These are phyloP conservation scores for Auricularia sp. DNA, from an alignment of 768 basidiomycete genomes.

Conservation along the genomic window DNA sequence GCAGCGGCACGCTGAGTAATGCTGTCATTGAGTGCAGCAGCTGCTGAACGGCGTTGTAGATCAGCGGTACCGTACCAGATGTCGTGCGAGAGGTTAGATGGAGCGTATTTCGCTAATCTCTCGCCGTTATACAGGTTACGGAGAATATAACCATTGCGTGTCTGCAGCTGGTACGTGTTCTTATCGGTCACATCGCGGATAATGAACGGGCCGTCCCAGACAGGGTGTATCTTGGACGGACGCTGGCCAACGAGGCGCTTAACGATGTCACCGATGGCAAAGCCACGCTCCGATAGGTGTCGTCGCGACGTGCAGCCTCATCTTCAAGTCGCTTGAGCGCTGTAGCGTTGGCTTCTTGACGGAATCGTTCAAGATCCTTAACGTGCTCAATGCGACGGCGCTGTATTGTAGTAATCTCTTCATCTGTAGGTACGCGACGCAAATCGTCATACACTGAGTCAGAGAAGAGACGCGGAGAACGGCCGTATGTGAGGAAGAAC, in stretches of 20 bases:
- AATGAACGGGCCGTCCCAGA: slow-evolving; percentile 15
- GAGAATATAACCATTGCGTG: too few species aligned
- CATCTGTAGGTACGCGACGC: slow-evolving; percentile 12
- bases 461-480: slow-evolving; percentile 10
- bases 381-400: slow-evolving; percentile 12
- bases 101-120: too few species aligned
- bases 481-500: slow-evolving; percentile 13
- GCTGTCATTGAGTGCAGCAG: too few species aligned
- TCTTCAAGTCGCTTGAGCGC: slow-evolving; percentile 11
- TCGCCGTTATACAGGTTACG: too few species aligned
- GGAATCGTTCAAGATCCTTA: slow-evolving; percentile 12
- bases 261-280: slow-evolving; percentile 15
- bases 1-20: too few species aligned
- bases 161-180: slow-evolving; percentile 18
- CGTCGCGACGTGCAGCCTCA: slow-evolving; percentile 11
- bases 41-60: too few species aligned
- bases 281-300: slow-evolving; percentile 10
- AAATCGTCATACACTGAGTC: slow-evolving; percentile 12
- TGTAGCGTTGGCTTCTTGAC: slow-evolving; percentile 12
- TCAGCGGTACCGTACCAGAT: too few species aligned
- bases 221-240: slow-evolving; percentile 15
- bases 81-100: too few species aligned
- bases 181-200: slow-evolving; percentile 4
- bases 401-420: slow-evolving; percentile 13
- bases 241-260: slow-evolving; percentile 5